These are phyloP conservation scores for Phytophthora sojae DNA, from an alignment of 352 stramenopile genomes.

Conservation along the genomic window DNA sequence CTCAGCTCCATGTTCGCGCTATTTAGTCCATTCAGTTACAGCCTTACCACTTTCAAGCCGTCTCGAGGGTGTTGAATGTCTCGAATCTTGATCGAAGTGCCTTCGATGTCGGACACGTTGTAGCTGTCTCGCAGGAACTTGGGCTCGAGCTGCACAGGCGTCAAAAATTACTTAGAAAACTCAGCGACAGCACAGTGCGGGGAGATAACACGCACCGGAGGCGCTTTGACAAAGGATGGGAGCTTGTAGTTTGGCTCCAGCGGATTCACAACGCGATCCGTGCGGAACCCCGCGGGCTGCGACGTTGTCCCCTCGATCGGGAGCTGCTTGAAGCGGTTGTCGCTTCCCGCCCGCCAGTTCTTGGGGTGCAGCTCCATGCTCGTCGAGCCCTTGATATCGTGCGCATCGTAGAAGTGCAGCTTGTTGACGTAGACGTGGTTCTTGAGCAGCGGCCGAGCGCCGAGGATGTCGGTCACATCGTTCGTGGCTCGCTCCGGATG, in stretches of 20 bases:
- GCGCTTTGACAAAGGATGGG: constrained; percentile 52
- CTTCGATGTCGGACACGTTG: constrained; percentile 76
- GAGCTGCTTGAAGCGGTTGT: constrained; percentile 76
- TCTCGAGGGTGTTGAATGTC: constrained; percentile 57
- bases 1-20: not conserved
- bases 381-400: constrained; percentile 65
- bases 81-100: constrained; percentile 56
- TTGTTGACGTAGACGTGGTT: constrained; percentile 74
- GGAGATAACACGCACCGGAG: constrained; percentile 35
- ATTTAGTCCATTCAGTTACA: too few species aligned
- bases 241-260: constrained; percentile 71
- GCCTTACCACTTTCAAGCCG: constrained; percentile 49
- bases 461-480: constrained; percentile 71
- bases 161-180: not conserved
- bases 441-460: constrained; percentile 60
- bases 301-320: constrained; percentile 68
- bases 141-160: constrained; percentile 40
- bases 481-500: constrained; percentile 61
- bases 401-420: constrained; percentile 66
- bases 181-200: not conserved
- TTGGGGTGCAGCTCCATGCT: constrained; percentile 73
- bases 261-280: constrained; percentile 72
- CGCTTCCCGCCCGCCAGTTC: constrained; percentile 49
- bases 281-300: constrained; percentile 61
- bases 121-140: constrained; percentile 83